phyloP scores from a whole-genome alignment of 441 rosid genomes.

The Gossypium lobatum region DNA sequence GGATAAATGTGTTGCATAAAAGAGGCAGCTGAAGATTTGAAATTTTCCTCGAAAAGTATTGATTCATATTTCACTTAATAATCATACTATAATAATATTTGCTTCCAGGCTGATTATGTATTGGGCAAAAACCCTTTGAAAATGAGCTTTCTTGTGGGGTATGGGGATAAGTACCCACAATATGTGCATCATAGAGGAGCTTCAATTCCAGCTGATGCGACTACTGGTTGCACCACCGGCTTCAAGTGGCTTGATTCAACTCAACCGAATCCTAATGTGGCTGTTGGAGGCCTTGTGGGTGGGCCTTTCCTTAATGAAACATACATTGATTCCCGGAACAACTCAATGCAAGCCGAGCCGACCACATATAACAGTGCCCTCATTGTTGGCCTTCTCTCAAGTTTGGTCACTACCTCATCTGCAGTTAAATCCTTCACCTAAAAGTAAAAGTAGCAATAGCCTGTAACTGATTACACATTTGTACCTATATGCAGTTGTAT shows the following conservation, averaged over 20 bases:
- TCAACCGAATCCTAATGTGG: constrained; percentile 75
- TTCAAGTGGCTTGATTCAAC: constrained; percentile 64
- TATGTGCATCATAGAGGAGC: constrained; percentile 95
- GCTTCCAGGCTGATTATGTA: constrained; percentile 79
- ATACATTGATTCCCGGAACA: constrained; percentile 59
- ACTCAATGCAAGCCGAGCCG: constrained; percentile 87
- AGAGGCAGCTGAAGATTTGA: background rate
- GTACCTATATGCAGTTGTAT: constrained; percentile 20
- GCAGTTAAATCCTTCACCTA: constrained; percentile 50
- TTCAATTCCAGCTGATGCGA: constrained; percentile 76
- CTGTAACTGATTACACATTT: constrained; percentile 9
- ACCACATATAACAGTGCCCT: constrained; percentile 85
- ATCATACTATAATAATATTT: background rate
- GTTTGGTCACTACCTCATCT: constrained; percentile 82
- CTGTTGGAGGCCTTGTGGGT: constrained; percentile 79
- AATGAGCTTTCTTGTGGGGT: constrained; percentile 85
- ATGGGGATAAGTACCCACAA: constrained; percentile 76
- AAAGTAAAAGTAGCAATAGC: constrained; percentile 14
- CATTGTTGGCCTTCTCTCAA: constrained; percentile 79
- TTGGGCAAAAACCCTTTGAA: constrained; percentile 72
- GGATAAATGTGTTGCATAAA: background rate
- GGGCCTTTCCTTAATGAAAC: constrained; percentile 90
- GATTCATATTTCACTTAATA: background rate
- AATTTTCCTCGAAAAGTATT: background rate
- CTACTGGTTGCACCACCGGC: constrained; percentile 69